A percentile compares a stretch with the other conserved stretches of the same genome.
Evolutionary conservation across 306 rosid genomes (phyloP).

Genomic region (Erythrophleum fordii): DNA sequence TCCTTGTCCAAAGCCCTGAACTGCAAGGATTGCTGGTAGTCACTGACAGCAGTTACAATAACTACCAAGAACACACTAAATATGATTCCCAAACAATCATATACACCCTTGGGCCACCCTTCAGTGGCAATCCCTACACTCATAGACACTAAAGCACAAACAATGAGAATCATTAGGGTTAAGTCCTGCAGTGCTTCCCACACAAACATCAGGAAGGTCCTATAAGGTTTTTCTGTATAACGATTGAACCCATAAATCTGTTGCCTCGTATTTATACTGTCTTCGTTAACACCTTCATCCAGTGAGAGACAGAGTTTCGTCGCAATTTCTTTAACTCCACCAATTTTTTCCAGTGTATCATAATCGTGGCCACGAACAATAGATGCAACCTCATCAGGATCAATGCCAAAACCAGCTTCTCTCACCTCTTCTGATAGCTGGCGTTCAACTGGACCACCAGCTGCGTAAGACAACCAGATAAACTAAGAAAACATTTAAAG

Average conservation of each 20-base stretch:
- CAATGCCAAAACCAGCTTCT: slow-evolving; percentile 69
- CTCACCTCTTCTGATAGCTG: slow-evolving; percentile 64
- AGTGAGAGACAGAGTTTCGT: slow-evolving; percentile 55
- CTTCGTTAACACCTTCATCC: slow-evolving; percentile 60
- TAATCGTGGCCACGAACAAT: slow-evolving; percentile 64
- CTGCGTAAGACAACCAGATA: slow-evolving; percentile 54
- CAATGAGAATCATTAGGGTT: slow-evolving; percentile 80
- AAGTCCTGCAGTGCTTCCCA: slow-evolving; percentile 94
- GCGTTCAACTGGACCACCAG: slow-evolving; percentile 51
- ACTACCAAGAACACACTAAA: slow-evolving; percentile 81
- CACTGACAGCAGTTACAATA: slow-evolving; percentile 83
- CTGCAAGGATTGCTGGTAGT: slow-evolving; percentile 87
- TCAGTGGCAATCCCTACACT: slow-evolving; percentile 85
- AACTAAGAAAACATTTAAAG: slow-evolving; percentile 30
- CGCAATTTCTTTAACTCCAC: slow-evolving; percentile 61
- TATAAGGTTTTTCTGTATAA: slow-evolving; percentile 75
- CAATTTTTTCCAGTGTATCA: slow-evolving; percentile 44
- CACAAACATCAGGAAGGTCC: slow-evolving; percentile 65
- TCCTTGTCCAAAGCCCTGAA: slow-evolving; percentile 82
- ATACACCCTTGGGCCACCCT: slow-evolving; percentile 85
- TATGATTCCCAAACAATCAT: slow-evolving; percentile 92
- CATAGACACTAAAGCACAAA: slow-evolving; percentile 82
- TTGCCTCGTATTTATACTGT: slow-evolving; percentile 58
- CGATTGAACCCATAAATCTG: slow-evolving; percentile 75
- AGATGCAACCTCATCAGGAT: slow-evolving; percentile 88